Evolutionary conservation across 805 yeast genomes (phyloP).

Genomic region (Candida saitoana): DNA sequence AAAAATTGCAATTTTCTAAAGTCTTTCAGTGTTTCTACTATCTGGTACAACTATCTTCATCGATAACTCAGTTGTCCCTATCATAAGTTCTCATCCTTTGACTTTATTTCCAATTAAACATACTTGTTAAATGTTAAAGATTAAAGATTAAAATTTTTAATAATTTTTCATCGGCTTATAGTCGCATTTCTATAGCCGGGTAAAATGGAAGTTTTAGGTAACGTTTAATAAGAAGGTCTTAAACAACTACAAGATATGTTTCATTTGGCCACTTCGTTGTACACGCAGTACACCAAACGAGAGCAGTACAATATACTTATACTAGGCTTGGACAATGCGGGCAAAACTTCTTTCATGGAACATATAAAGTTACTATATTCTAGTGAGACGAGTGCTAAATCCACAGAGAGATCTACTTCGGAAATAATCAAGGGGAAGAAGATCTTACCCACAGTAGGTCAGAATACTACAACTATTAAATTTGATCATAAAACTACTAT

Average conservation of each 20-base stretch:
- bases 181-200: neutral
- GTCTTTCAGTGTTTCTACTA: slow-evolving; percentile 19
- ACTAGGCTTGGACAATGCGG: slow-evolving; percentile 92
- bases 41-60: slow-evolving; percentile 23
- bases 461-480: slow-evolving; percentile 55
- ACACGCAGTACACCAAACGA: slow-evolving; percentile 42
- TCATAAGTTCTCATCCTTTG: slow-evolving; percentile 16
- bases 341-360: slow-evolving; percentile 63
- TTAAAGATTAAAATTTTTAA: too few species aligned
- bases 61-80: slow-evolving; percentile 26
- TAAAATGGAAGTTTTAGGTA: neutral
- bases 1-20: neutral
- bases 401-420: slow-evolving; percentile 15
- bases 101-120: neutral
- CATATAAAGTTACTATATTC: slow-evolving; percentile 35
- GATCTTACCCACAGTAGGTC: slow-evolving; percentile 93
- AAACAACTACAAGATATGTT: too few species aligned
- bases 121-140: neutral
- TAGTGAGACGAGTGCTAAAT: slow-evolving; percentile 12
- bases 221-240: too few species aligned
- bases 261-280: slow-evolving; percentile 41
- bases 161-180: neutral
- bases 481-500: slow-evolving; percentile 37
- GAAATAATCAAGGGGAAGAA: slow-evolving; percentile 43
- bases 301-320: slow-evolving; percentile 54